Evolutionary conservation across 306 rosid species (phyloP).

Genomic region (Glycine soja): DNA sequence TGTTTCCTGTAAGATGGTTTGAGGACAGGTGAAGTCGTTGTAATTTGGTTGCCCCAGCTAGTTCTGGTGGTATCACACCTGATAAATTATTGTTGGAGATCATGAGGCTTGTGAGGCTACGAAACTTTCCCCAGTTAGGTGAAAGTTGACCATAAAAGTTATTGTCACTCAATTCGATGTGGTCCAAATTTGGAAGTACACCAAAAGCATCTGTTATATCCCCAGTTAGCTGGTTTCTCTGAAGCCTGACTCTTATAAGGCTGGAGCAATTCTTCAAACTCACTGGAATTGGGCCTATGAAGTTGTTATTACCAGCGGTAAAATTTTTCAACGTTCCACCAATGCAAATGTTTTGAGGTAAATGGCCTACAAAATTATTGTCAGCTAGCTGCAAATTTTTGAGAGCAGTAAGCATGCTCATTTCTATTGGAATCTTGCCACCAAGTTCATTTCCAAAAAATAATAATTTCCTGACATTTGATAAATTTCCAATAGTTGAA

Average conservation of each 20-base stretch:
- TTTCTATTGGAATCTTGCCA: neutral
- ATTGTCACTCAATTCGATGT: slow-evolving; percentile 41
- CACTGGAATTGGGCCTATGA: neutral
- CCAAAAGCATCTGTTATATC: slow-evolving; percentile 44
- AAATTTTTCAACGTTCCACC: neutral
- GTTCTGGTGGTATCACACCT: too few species aligned
- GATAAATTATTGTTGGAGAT: too few species aligned
- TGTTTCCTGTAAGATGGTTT: too few species aligned
- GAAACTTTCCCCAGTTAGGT: too few species aligned
- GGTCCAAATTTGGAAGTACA: slow-evolving; percentile 34
- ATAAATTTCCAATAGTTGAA: too few species aligned
- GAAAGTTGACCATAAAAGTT: slow-evolving; percentile 46
- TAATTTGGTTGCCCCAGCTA: too few species aligned
- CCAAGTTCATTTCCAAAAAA: neutral
- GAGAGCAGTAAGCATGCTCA: neutral
- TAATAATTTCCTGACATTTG: neutral
- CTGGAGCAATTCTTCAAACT: neutral
- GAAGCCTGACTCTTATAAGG: slow-evolving; percentile 41
- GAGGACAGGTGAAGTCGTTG: too few species aligned
- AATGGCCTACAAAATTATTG: neutral
- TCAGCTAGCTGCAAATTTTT: neutral
- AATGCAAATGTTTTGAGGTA: too few species aligned
- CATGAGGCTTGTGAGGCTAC: too few species aligned
- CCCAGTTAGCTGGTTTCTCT: slow-evolving; percentile 40
- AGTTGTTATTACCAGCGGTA: neutral